Evolutionary conservation across 2,329 filamentous ascomycete genomes (phyloP).

Genomic region (Annulohypoxylon truncatum): DNA sequence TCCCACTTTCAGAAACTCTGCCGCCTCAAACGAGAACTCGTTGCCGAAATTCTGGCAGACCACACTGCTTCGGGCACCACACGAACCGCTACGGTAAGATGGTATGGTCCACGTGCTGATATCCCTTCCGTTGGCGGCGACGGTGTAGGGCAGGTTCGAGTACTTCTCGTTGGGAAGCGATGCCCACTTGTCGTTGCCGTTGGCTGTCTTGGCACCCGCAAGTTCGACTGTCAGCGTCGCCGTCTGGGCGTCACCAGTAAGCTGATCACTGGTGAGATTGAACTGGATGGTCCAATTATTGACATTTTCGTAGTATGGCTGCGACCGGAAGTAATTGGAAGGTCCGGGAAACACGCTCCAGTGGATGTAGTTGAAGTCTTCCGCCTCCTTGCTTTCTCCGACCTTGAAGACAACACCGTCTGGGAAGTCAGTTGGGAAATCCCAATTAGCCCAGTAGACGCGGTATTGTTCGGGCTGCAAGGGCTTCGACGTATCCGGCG

Average conservation of each 20-base stretch:
- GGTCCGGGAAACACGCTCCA: slow-evolving; percentile 71
- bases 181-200: slow-evolving; percentile 67
- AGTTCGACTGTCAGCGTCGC: slow-evolving; percentile 72
- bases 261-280: slow-evolving; percentile 55
- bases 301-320: slow-evolving; percentile 58
- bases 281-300: slow-evolving; percentile 71
- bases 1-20: slow-evolving; percentile 58
- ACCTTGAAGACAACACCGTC: slow-evolving; percentile 67
- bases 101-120: slow-evolving; percentile 67
- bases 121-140: slow-evolving; percentile 53
- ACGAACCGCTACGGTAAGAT: slow-evolving; percentile 67
- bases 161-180: slow-evolving; percentile 64
- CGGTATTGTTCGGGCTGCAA: slow-evolving; percentile 66
- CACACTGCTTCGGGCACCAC: slow-evolving; percentile 67
- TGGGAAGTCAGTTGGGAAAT: slow-evolving; percentile 69
- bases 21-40: slow-evolving; percentile 66
- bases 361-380: slow-evolving; percentile 71
- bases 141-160: slow-evolving; percentile 63
- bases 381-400: slow-evolving; percentile 60
- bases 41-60: slow-evolving; percentile 69
- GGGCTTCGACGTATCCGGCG: slow-evolving; percentile 59
- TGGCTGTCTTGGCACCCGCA: slow-evolving; percentile 70
- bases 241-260: slow-evolving; percentile 54
- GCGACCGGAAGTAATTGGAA: slow-evolving; percentile 59
- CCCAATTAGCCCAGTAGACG: slow-evolving; percentile 70